Evolutionary conservation across 2,329 filamentous ascomycete species (phyloP), one percentile per base, ranked within the genome.

Genomic region (Epichloe hybrida): DNA sequence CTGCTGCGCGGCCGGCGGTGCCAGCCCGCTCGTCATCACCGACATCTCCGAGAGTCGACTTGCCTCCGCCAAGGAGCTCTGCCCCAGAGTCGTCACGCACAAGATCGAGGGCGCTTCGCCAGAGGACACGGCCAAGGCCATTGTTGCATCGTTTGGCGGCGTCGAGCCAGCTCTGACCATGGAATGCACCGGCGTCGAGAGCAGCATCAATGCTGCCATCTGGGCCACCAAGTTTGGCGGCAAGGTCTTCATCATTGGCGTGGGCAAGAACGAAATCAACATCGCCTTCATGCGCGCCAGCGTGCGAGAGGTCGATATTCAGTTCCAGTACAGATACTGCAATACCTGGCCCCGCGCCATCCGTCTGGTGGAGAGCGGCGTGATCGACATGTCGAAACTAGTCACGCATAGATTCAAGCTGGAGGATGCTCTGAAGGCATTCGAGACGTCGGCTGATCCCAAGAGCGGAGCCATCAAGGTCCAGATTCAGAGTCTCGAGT

Each of bases 391-490:
- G 64, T 78, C 77, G 60, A 85, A 80, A 69, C 71, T 97, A 54
- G 88, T 96, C 46, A 96, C 91, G 40, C 91, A 97, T 72, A 78
- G 88, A 17, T 96, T 85, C 70, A 73, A 77, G 56, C 71, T 97
- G 38, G 90, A 95, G 70, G 84, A 97, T 64, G 89, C 90, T 0
- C 68, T 93, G 31, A 80, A 91, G 69, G 91, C 91, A 7, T 97
- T 97, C 67, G 81, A 89, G 71, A 93, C 87, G 40, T 88, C 90
- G 20, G 81, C 86, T 8, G 82, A 96, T 68, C 84, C 88, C 39
- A 89, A 85, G 74, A 95, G 86, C 48, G 90, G 91, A 6, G 88
- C 90, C n/a, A 96, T 97, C 70, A 97, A 97, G 76, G 90, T 96
- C 54, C 86, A 89, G 77, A 96, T 96, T 62, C 88, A 90, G 74